Base-by-base conservation (phyloP, 495 filamentous ascomycete genomes). In the Lineolata rhizophorae region DNA sequence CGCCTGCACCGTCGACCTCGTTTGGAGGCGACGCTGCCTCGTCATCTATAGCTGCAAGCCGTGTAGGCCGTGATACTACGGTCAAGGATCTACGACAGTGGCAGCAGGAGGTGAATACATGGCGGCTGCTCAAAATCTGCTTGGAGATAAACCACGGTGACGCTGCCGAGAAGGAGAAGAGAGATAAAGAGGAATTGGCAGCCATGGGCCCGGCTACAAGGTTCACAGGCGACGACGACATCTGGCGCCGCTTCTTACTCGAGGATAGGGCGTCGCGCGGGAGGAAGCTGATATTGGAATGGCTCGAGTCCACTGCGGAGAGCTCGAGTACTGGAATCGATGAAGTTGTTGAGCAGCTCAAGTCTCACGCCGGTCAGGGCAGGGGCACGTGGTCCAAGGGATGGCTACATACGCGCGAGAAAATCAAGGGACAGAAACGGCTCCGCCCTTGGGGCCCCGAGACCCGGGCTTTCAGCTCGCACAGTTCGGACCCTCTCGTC, bases 361-460 rank as follows among this genome's bases (percentile, higher is more conserved):
- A 72, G 39, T 37, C 40, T 10, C 51, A 56, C 27, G 47, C 76
- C 54, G 66, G 78, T 51, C 50, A 72, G 56, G 55, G 72, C 47
- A 51, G 70, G 56, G 56, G 67, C 44, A 40, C 77, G 1, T 76
- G 84, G 55, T 67, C 76, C 8, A 70, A 79, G 46, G 83, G 85
- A 17, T 93, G 84, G 84, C 62, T 94, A 16, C 76, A 90, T 46
- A 92, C 90, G 1, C 78, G 80, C 39, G 72, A 76, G 43, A 71
- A 72, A 12, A 76, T 97, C 49, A 97, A 97, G 56, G 64, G 72
- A 21, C 70, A 80, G 49, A 97, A 95, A 54, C 73, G 77, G 30
- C 44, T 87, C 31, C 56, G 67, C 22, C 50, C 64, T 51, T 58
- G 65, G 63, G 19, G 18, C n/a, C 15, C 17, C 33, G 14, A 5